Evolutionary conservation across 257 asterid species (phyloP), one percentile per base, ranked within the genome.

Genomic region (Sherardia arvensis): DNA sequence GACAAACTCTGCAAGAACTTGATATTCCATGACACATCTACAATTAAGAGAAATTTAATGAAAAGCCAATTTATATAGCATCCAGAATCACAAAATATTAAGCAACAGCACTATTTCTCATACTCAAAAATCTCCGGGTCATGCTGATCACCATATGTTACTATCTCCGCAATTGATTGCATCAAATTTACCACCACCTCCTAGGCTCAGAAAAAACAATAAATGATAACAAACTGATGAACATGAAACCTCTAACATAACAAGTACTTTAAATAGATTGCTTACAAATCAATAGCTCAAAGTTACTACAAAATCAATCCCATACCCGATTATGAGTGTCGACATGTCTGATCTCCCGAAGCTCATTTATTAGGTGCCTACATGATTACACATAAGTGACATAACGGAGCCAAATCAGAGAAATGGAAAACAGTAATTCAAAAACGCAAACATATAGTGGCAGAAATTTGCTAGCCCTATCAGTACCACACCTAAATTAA

Each of bases 21-120:
- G 75, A 57, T 5, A 64, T 25, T 71, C 70, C 75, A 71, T 64
- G 70, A 71, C 65, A 58, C 75, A 71, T 65, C 66, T 71, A 51
- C 34, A 45, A 34, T 45, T 10, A 38, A 12, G 17, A 38, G 21
- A 64, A 45, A 58, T 14, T n/a, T 27, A 64, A 64, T 8, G 55
- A 15, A 22, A 21, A 47, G 32, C 23, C 61, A 56, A 5, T 17
- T 11, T 5, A 45, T n/a, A 57, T 18, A 58, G 14, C 10, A 64
- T 57, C 61, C 20, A 11, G 34, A 47, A 71, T 21, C 65, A 17
- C 9, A 56, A 56, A 30, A 43, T 22, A 23, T 6, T n/a, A 26
- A 43, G 51, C n/a, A 20, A 43, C 20, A 48, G 18, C 43, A 25
- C 33, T 7, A 30, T 30, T 18, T 57, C 8, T 66, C 51, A 32